phyloP scores from a whole-genome alignment of 2,329 filamentous ascomycete species.

The Byssothecium circinans region DNA sequence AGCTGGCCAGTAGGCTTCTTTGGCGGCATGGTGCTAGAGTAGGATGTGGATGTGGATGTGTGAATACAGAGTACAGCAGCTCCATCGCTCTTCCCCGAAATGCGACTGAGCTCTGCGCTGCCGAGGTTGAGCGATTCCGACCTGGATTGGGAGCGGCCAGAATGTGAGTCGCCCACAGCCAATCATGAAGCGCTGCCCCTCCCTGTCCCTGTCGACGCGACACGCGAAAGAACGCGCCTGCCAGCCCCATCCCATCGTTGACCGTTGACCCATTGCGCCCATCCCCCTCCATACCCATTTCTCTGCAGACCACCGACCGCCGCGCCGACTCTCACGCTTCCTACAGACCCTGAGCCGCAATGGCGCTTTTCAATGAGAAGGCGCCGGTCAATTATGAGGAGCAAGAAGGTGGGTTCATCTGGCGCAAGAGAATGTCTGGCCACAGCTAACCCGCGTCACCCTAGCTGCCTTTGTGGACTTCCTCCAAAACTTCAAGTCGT shows the following conservation, averaged over 20 bases:
- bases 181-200: conserved; percentile 19
- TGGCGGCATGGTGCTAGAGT: conserved; percentile 30
- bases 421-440: conserved; percentile 5
- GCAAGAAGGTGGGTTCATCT: conserved; percentile 69
- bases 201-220: conserved; percentile 27
- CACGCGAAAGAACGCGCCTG: conserved; percentile 30
- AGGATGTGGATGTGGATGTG: conserved; percentile 4
- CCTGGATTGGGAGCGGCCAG: conserved; percentile 22
- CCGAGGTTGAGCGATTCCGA: conserved; percentile 40
- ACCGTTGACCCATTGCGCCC: conserved; percentile 26
- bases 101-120: conserved; percentile 1
- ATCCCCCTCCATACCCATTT: conserved; percentile 10
- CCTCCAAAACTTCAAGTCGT: conserved; percentile 84
- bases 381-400: conserved; percentile 82
- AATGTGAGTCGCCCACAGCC: conserved; percentile 15
- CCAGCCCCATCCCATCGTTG: conserved; percentile 12
- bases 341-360: conserved; percentile 47
- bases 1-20: conserved; percentile 53
- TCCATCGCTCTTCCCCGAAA: neutral
- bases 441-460: neutral
- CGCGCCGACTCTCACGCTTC: neutral
- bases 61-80: neutral
- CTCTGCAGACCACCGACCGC: neutral
- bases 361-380: conserved; percentile 83
- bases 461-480: conserved; percentile 84